These are phyloP conservation scores for Oemleria cerasiformis DNA, from an alignment of 306 rosid species.

Conservation along the genomic window DNA sequence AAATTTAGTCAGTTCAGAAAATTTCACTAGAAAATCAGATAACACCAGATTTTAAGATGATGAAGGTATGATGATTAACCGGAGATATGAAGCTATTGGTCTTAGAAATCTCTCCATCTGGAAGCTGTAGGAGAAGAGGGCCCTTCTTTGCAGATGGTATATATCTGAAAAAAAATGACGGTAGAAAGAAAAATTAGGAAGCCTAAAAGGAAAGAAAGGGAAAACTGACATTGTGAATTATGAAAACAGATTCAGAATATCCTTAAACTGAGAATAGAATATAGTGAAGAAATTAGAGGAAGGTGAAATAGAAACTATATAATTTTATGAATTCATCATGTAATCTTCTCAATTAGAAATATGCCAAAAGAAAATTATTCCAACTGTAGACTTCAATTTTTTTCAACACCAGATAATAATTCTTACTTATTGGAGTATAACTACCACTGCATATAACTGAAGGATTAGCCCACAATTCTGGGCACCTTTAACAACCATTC, in stretches of 20 bases:
- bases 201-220: conserved; percentile 16
- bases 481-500: too few relatives aligned
- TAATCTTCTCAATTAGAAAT: too few relatives aligned
- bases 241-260: neutral
- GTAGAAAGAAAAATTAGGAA: neutral
- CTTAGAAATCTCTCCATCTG: conserved; percentile 74
- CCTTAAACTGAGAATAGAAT: too few relatives aligned
- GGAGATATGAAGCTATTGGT: conserved; percentile 97
- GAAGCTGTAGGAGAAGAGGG: conserved; percentile 85
- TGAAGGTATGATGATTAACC: conserved; percentile 45
- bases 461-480: too few relatives aligned
- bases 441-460: too few relatives aligned
- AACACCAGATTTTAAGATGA: conserved; percentile 13
- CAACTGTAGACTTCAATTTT: too few relatives aligned
- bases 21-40: conserved; percentile 8
- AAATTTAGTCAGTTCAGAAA: conserved; percentile 16
- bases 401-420: too few relatives aligned
- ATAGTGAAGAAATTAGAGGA: neutral
- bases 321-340: too few relatives aligned
- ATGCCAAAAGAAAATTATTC: too few relatives aligned
- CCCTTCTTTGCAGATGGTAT: conserved; percentile 79
- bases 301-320: neutral
- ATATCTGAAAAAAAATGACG: conserved; percentile 51
- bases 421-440: too few relatives aligned
- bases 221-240: conserved; percentile 16